Conservation (phyloP, 202 grass and related monocot species). For the Panicum hallii region DNA sequence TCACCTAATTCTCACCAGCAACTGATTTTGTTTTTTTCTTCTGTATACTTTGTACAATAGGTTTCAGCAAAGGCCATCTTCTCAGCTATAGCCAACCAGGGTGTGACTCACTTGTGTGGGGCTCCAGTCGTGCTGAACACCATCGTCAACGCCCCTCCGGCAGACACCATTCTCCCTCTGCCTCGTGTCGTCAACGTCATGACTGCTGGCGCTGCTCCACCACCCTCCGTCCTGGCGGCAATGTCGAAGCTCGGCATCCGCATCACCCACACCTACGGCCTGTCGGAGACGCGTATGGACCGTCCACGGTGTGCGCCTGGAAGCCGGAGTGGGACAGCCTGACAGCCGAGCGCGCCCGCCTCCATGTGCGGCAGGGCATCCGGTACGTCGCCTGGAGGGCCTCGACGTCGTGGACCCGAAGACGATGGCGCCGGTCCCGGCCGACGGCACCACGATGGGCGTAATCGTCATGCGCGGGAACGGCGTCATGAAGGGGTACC, state of each 20-base stretch:
- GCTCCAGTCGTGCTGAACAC: conserved; percentile 89
- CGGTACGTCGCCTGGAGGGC: conserved; percentile 78
- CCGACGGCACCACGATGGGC: conserved; percentile 71
- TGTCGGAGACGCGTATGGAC: conserved; percentile 91
- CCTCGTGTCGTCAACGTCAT: conserved; percentile 79
- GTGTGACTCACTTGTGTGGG: conserved; percentile 89
- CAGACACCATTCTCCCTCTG: conserved; percentile 76
- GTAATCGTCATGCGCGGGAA: conserved; percentile 97
- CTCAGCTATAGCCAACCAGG: conserved; percentile 80
- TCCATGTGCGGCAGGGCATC: conserved; percentile 86
- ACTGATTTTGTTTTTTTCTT: neutral
- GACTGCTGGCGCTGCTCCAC: conserved; percentile 89
- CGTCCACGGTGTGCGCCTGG: conserved; percentile 85
- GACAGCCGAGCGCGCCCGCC: conserved; percentile 58
- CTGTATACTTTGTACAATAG: conserved; percentile 42
- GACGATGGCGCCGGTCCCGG: conserved; percentile 74
- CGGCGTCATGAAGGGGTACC: conserved; percentile 91
- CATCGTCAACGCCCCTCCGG: conserved; percentile 82
- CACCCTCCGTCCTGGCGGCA: conserved; percentile 75
- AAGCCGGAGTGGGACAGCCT: conserved; percentile 91
- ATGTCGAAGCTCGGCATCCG: conserved; percentile 85
- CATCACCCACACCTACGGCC: conserved; percentile 88
- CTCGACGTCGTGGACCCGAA: conserved; percentile 75
- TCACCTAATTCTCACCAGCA: neutral
- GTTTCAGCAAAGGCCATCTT: conserved; percentile 90